Evolutionary conservation across 345 rosid species (phyloP).

Genomic region (Nephelium lappaceum): DNA sequence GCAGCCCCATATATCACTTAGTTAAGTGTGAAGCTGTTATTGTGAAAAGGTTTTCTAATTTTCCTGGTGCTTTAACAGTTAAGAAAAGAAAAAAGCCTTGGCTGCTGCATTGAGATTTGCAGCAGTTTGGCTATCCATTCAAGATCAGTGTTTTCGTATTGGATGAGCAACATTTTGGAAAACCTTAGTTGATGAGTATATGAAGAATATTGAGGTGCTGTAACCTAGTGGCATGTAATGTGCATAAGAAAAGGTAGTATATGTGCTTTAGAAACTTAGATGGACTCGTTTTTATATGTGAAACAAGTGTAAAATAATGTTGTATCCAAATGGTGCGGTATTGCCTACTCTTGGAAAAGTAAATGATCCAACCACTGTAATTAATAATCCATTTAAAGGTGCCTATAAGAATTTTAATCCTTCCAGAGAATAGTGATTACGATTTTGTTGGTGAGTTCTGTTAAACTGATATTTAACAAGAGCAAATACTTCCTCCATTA

Average conservation of each 20-base stretch:
- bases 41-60: neutral
- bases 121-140: neutral
- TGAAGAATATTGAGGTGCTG: neutral
- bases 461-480: neutral
- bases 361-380: neutral
- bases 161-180: neutral
- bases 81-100: neutral
- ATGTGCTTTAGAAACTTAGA: neutral
- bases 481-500: neutral
- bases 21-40: neutral
- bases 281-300: neutral
- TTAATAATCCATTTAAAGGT: neutral
- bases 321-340: neutral
- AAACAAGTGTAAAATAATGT: neutral
- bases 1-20: neutral
- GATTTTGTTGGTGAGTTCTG: neutral
- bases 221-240: neutral
- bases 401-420: neutral
- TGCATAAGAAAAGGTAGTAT: neutral
- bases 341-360: neutral
- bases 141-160: neutral
- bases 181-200: neutral
- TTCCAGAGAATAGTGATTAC: neutral
- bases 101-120: neutral
- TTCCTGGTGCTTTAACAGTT: no score